These are phyloP conservation scores for Phytophthora citrophthora DNA, from an alignment of 352 stramenopile species.

Conservation along the genomic window DNA sequence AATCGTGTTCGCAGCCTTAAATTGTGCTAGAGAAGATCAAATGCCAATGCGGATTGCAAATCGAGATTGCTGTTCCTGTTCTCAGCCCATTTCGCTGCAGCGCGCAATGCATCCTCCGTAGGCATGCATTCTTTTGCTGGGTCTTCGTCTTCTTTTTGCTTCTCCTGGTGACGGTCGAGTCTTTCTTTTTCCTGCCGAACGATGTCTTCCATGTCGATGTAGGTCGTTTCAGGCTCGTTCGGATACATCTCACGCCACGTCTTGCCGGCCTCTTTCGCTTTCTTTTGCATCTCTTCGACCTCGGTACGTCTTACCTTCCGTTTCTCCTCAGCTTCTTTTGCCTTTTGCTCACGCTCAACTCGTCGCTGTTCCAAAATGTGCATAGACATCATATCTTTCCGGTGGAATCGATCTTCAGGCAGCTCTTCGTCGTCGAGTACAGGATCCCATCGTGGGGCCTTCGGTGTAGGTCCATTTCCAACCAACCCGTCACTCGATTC, in stretches of 20 bases:
- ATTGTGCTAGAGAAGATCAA: constrained; percentile 60
- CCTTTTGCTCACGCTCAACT: constrained; percentile 65
- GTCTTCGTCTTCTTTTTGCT: constrained; percentile 25
- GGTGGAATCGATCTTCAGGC: constrained; percentile 80
- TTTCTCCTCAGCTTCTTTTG: constrained; percentile 61
- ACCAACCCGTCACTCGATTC: background rate
- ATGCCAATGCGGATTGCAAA: constrained; percentile 67
- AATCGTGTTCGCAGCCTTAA: constrained; percentile 5
- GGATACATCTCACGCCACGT: constrained; percentile 85
- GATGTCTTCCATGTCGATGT: constrained; percentile 80
- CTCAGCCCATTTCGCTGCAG: constrained; percentile 58
- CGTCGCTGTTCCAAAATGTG: constrained; percentile 81
- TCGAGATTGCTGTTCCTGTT: constrained; percentile 41
- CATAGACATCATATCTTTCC: constrained; percentile 88
- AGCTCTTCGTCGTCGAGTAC: constrained; percentile 81
- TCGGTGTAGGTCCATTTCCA: background rate
- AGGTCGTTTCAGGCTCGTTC: constrained; percentile 76
- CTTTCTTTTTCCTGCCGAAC: constrained; percentile 52
- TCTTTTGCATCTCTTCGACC: constrained; percentile 59
- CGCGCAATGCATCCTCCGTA: constrained; percentile 51
- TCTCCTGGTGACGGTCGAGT: constrained; percentile 37
- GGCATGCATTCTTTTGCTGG: constrained; percentile 28
- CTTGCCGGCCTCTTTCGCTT: constrained; percentile 63
- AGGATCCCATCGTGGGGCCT: constrained; percentile 53
- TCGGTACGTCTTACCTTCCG: constrained; percentile 48